A percentile compares a stretch with the other conserved stretches of the same genome.
These are phyloP conservation scores for Pseudonitzschia pungens DNA, from an alignment of 108 stramenopile species.

Conservation along the genomic window DNA sequence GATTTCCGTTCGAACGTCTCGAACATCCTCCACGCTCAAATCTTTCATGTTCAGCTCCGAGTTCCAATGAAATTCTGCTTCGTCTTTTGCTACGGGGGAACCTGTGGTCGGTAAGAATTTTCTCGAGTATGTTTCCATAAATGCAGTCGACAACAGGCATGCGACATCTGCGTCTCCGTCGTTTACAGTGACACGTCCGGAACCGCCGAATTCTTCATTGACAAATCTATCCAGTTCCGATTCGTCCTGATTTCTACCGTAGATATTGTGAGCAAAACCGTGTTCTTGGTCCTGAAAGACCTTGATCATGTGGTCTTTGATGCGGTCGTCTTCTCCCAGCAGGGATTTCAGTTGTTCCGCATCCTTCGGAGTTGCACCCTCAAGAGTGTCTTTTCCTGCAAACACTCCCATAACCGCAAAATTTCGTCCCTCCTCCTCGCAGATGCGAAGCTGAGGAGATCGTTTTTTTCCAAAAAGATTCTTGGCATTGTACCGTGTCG, in stretches of 20 bases:
- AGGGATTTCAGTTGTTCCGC: constrained; percentile 56
- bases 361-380: constrained; percentile 71
- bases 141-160: constrained; percentile 79
- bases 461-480: constrained; percentile 56
- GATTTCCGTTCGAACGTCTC: constrained; percentile 69
- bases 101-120: constrained; percentile 79
- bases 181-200: constrained; percentile 37
- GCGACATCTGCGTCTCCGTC: constrained; percentile 80
- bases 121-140: constrained; percentile 84
- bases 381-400: constrained; percentile 63
- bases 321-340: constrained; percentile 61
- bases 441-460: neutral
- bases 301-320: constrained; percentile 84
- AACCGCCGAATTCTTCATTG: constrained; percentile 70
- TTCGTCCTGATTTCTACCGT: constrained; percentile 22
- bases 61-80: constrained; percentile 51
- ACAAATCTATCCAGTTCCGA: constrained; percentile 50
- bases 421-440: constrained; percentile 23
- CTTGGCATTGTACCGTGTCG: constrained; percentile 71
- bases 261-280: constrained; percentile 75
- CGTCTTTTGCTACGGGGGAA: constrained; percentile 58
- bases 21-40: constrained; percentile 19
- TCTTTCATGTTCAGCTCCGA: constrained; percentile 42
- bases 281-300: constrained; percentile 79
- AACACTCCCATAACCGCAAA: constrained; percentile 83